phyloP scores from a whole-genome alignment of 768 basidiomycete species.

The Collybia sordida region DNA sequence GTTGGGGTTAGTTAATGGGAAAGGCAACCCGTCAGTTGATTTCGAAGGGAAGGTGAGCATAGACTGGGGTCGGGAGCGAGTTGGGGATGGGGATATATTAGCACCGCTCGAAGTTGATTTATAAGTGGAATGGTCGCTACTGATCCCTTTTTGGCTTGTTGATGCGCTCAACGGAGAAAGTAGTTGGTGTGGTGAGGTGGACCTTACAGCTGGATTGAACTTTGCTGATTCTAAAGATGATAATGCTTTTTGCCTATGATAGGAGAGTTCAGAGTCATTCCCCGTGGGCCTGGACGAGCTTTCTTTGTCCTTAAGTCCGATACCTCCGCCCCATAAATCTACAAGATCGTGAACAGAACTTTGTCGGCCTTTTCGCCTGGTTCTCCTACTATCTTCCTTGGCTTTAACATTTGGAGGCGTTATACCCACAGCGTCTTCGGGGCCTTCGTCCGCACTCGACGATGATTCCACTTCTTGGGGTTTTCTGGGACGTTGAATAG shows the following conservation, averaged over 20 bases:
- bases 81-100: slow-evolving; percentile 29
- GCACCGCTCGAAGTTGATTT: slow-evolving; percentile 1
- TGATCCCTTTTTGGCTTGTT: neutral
- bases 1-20: slow-evolving; percentile 14
- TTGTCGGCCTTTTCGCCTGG: slow-evolving; percentile 54
- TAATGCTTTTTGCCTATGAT: slow-evolving; percentile 3
- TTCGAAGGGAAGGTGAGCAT: slow-evolving; percentile 70
- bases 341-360: slow-evolving; percentile 84
- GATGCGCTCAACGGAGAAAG: slow-evolving; percentile 2
- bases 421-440: slow-evolving; percentile 40
- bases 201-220: neutral
- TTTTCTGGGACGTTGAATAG: slow-evolving; percentile 19
- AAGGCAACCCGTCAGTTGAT: slow-evolving; percentile 33
- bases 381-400: slow-evolving; percentile 29
- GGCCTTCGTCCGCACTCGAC: slow-evolving; percentile 62
- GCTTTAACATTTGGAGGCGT: slow-evolving; percentile 21
- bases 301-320: slow-evolving; percentile 42
- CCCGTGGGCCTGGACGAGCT: slow-evolving; percentile 13
- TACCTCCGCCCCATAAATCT: slow-evolving; percentile 70
- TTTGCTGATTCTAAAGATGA: slow-evolving; percentile 3
- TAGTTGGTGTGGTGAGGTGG: slow-evolving; percentile 10
- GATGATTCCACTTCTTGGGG: slow-evolving; percentile 38
- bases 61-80: slow-evolving; percentile 75
- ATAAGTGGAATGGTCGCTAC: neutral
- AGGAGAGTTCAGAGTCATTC: neutral